Base-by-base conservation (phyloP, 2,329 filamentous ascomycete genomes). In the Achaetomium macrosporum region DNA sequence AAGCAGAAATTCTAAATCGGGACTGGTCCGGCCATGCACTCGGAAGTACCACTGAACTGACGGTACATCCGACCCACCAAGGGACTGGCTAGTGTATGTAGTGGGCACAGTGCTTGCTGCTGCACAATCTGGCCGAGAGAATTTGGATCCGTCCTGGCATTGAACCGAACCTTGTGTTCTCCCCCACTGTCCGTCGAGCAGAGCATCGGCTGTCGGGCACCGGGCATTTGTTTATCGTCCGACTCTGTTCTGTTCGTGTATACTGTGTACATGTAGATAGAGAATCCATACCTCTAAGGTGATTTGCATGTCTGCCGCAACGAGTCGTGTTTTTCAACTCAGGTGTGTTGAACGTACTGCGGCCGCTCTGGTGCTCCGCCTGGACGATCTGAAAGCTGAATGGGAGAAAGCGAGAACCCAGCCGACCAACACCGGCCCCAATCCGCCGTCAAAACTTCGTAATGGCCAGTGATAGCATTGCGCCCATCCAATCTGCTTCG, bases 1-100 rank as follows among this genome's bases (percentile, higher is more conserved):
- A 25, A 60, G 50, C 59, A 61, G 51, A 44, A 56, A 62, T 71
- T 70, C 69, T 71, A 69, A 71, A 65, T 70, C 66, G 64, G 67
- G 67, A 61, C 53, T 57, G 60, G 55, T 57, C 42, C 47, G 53
- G 59, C 56, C 60, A 57, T 55, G 51, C 58, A 44, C 48, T 47
- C 58, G 57, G 57, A 61, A 54, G 62, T 64, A 63, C 62, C 61
- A 49, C 55, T 43, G 58, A 55, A 44, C 40, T 54, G 48, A 56
- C 16, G 57, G 62, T 60, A 63, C 62, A 50, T 61, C 15, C 20
- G 55, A 35, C 56, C 51, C 53, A 49, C 42, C 37, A 30, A 37
- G 7, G 2, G 37, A 31, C 42, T 20, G 31, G 45, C 16, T 45
- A 41, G 35, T 25, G 31, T n/a, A n/a, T n/a, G 20, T 29, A 39